Conservation (phyloP, 495 filamentous ascomycete species). For the Lasiosphaeriaceae sp. region DNA sequence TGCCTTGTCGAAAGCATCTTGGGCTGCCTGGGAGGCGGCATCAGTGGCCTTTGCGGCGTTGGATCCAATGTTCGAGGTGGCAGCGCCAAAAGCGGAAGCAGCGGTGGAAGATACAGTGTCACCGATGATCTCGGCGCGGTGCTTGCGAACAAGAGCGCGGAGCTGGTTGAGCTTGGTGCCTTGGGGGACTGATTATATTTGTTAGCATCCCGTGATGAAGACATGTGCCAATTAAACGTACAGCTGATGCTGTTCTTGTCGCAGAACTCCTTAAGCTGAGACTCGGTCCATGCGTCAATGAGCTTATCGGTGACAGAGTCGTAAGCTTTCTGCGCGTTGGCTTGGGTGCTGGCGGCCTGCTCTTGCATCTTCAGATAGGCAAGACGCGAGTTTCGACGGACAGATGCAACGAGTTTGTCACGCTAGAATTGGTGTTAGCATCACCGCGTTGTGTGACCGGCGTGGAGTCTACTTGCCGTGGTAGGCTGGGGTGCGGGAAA, state of each 20-base stretch:
- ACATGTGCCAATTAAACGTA: constrained; percentile 8
- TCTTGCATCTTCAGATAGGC: constrained; percentile 62
- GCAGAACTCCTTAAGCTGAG: constrained; percentile 83
- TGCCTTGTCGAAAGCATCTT: constrained; percentile 63
- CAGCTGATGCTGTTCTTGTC: constrained; percentile 75
- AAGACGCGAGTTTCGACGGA: constrained; percentile 86
- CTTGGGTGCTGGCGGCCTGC: constrained; percentile 56
- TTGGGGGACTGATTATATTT: constrained; percentile 74
- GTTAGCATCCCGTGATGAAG: constrained; percentile 32
- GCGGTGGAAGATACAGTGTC: constrained; percentile 61
- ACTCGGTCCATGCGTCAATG: constrained; percentile 87
- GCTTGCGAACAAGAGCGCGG: constrained; percentile 83
- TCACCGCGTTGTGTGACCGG: not conserved
- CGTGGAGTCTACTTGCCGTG: constrained; percentile 34
- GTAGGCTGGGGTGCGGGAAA: constrained; percentile 83
- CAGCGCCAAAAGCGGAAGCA: constrained; percentile 68
- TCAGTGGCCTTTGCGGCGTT: constrained; percentile 74
- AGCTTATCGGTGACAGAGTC: constrained; percentile 73
- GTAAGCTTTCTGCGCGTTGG: constrained; percentile 64
- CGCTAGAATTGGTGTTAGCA: constrained; percentile 40
- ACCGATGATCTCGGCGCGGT: constrained; percentile 69
- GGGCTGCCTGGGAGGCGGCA: constrained; percentile 56
- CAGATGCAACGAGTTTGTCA: constrained; percentile 80
- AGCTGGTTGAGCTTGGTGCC: constrained; percentile 87
- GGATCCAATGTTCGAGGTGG: constrained; percentile 77